A percentile compares a stretch with the other conserved stretches of the same genome.
phyloP scores from a whole-genome alignment of 1,284 basidiomycete genomes.

The Ustilago curta region DNA sequence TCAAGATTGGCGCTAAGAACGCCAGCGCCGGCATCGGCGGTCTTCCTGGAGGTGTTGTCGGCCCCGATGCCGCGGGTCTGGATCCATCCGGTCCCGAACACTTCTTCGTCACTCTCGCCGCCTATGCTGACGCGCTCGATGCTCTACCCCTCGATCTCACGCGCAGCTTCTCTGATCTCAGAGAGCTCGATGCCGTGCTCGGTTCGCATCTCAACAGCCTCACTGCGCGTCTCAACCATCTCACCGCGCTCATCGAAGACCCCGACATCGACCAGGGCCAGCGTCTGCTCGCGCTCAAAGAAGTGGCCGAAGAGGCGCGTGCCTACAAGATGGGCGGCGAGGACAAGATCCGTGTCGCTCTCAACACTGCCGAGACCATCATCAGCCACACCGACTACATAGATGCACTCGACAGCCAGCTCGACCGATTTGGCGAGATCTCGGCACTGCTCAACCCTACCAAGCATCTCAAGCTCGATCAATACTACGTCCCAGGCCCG shows the following conservation, averaged over 20 bases:
- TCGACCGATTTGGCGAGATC: conserved; percentile 57
- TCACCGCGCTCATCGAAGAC: conserved; percentile 72
- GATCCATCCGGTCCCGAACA: conserved; percentile 49
- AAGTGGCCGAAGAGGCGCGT: conserved; percentile 91
- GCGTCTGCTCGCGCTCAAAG: conserved; percentile 85
- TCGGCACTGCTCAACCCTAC: conserved; percentile 51
- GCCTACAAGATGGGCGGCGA: conserved; percentile 94
- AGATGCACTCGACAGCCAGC: conserved; percentile 58
- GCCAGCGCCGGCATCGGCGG: conserved; percentile 29
- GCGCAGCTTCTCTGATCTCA: conserved; percentile 91
- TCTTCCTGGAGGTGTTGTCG: conserved; percentile 43
- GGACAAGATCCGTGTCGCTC: conserved; percentile 98
- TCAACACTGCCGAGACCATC: conserved; percentile 86
- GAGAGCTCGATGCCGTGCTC: conserved; percentile 96
- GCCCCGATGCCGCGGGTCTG: conserved; percentile 46
- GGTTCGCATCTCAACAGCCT: conserved; percentile 72
- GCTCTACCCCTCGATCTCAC: conserved; percentile 93
- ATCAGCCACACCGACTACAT: conserved; percentile 68
- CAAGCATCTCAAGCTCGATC: conserved; percentile 53
- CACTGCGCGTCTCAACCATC: conserved; percentile 59
- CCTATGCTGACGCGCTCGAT: conserved; percentile 82
- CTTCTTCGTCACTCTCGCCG: conserved; percentile 63
- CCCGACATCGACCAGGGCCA: conserved; percentile 78
- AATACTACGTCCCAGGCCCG: conserved; percentile 37
- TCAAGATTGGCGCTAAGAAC: conserved; percentile 20